A percentile compares a stretch with the other conserved stretches of the same genome.
phyloP scores from a whole-genome alignment of 345 rosid genomes.

The Leavenworthia alabamica region DNA sequence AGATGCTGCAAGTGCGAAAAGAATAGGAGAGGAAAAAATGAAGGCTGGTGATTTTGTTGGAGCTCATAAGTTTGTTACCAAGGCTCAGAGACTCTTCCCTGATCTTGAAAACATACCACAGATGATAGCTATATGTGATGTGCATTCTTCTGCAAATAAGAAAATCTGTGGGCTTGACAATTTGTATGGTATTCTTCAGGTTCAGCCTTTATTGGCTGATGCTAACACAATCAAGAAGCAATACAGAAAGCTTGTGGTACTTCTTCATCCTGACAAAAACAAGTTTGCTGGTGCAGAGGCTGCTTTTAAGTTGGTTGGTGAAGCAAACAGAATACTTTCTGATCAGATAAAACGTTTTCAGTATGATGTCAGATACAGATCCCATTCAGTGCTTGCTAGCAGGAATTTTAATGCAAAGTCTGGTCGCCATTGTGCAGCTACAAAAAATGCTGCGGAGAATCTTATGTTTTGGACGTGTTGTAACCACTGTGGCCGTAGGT shows the following conservation, averaged over 20 bases:
- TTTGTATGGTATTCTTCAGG: constrained; percentile 81
- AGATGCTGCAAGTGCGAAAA: constrained; percentile 66
- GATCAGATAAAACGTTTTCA: constrained; percentile 46
- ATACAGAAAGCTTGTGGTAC: constrained; percentile 66
- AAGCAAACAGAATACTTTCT: constrained; percentile 60
- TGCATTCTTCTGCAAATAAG: constrained; percentile 58
- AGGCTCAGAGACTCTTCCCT: constrained; percentile 62
- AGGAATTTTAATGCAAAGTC: constrained; percentile 37
- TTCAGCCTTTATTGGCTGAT: constrained; percentile 46
- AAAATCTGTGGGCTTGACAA: constrained; percentile 53
- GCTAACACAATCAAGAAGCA: constrained; percentile 70
- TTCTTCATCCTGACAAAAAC: constrained; percentile 92
- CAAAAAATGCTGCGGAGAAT: constrained; percentile 30
- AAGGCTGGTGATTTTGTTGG: constrained; percentile 46
- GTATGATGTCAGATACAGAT: constrained; percentile 50
- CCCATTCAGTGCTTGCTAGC: constrained; percentile 14
- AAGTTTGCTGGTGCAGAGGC: constrained; percentile 82
- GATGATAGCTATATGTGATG: constrained; percentile 65
- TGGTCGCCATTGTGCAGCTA: constrained; percentile 24
- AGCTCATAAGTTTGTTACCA: constrained; percentile 45
- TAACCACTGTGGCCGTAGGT: constrained; percentile 42
- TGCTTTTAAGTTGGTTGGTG: constrained; percentile 89
- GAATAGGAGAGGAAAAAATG: constrained; percentile 61
- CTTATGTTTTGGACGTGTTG: constrained; percentile 58
- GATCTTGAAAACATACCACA: constrained; percentile 52